Percentiles rank a stretch among this genome's conserved stretches.
Conservation (phyloP, 768 basidiomycete genomes). For the Panus rudis region DNA sequence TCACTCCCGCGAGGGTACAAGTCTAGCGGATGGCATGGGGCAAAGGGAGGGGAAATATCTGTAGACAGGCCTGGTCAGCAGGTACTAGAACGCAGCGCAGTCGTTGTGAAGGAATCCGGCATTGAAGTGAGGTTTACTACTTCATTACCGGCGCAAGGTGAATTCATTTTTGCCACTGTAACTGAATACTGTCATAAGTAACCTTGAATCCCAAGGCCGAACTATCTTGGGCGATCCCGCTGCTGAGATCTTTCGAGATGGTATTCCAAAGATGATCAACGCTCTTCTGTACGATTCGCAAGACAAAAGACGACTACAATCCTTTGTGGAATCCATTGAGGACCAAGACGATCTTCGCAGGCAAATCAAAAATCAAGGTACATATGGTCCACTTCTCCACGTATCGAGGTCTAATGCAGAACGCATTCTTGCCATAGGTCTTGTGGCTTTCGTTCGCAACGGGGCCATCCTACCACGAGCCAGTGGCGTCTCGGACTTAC, state of each 20-base stretch:
- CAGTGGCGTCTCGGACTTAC: conserved; percentile 11
- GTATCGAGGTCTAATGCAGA: neutral
- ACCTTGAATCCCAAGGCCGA: neutral
- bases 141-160: conserved; percentile 9
- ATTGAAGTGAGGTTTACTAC: conserved; percentile 12
- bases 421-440: neutral
- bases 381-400: neutral
- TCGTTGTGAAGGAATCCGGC: conserved; percentile 4
- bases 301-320: neutral
- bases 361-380: conserved; percentile 2
- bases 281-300: conserved; percentile 3
- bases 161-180: neutral
- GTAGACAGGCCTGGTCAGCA: conserved; percentile 14
- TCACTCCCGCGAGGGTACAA: neutral
- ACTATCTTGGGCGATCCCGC: conserved; percentile 9
- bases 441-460: conserved; percentile 13
- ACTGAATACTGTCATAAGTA: neutral
- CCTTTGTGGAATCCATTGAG: conserved; percentile 11
- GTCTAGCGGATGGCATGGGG: conserved; percentile 3
- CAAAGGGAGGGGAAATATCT: conserved; percentile 10
- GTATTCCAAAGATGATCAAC: conserved; percentile 4
- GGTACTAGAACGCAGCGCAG: conserved; percentile 10
- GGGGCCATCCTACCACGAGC: conserved; percentile 14
- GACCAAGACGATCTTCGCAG: conserved; percentile 8
- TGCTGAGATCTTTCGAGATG: conserved; percentile 1